These are phyloP conservation scores for Lactifluus echinatus DNA, from an alignment of 768 basidiomycete genomes.

Conservation along the genomic window DNA sequence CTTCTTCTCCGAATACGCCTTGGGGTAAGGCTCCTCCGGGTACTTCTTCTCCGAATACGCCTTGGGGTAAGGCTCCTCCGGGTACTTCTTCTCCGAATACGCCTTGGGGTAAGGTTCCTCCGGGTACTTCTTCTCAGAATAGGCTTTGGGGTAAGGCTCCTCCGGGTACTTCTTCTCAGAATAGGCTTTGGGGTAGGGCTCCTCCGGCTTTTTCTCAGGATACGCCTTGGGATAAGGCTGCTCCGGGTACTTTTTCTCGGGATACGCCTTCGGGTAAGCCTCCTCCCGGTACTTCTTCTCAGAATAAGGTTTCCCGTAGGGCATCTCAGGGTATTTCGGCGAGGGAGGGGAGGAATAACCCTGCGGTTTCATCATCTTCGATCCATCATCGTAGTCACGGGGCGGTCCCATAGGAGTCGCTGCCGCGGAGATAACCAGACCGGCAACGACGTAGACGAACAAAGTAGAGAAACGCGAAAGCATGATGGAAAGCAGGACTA, in stretches of 20 bases:
- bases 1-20: background rate
- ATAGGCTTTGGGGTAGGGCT: background rate
- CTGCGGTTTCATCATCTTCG: background rate
- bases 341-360: background rate
- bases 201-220: background rate
- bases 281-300: background rate
- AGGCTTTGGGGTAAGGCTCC: background rate
- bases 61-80: background rate
- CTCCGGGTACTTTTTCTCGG: background rate
- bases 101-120: background rate
- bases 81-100: background rate
- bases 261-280: too few species aligned
- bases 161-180: background rate
- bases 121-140: background rate
- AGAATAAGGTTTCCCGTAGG: background rate
- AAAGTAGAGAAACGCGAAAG: constrained; percentile 15
- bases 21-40: background rate
- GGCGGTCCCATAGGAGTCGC: constrained; percentile 7
- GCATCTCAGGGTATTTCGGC: background rate
- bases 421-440: constrained; percentile 12
- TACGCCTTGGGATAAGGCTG: background rate
- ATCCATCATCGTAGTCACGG: background rate
- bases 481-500: constrained; percentile 12
- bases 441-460: constrained; percentile 10
- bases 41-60: background rate